These are phyloP conservation scores for Ceratobasidium sp. DNA, from an alignment of 1,284 basidiomycete genomes.

Conservation along the genomic window DNA sequence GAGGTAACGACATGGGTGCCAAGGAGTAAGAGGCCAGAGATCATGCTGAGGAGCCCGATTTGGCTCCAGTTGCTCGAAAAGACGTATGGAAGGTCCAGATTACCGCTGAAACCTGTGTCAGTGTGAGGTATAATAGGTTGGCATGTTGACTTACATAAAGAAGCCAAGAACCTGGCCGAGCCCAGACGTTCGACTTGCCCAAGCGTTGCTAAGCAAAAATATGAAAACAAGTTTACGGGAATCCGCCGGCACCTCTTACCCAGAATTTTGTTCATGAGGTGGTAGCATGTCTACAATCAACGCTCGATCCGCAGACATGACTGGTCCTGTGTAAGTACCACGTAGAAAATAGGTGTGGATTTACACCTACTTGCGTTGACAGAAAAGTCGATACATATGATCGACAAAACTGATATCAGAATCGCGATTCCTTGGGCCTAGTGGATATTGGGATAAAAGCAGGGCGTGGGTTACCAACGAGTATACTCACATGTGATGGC, in stretches of 20 bases:
- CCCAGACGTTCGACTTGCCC: constrained; percentile 90
- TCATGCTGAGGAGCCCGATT: constrained; percentile 69
- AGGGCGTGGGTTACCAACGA: background rate
- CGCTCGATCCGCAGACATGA: constrained; percentile 54
- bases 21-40: constrained; percentile 55
- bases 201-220: constrained; percentile 68
- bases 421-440: constrained; percentile 73
- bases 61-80: constrained; percentile 81
- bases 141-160: constrained; percentile 56
- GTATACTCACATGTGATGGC: constrained; percentile 28
- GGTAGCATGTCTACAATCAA: constrained; percentile 58
- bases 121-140: background rate
- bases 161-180: constrained; percentile 84
- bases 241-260: constrained; percentile 50
- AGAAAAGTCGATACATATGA: constrained; percentile 91
- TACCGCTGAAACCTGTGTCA: constrained; percentile 54
- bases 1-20: constrained; percentile 49
- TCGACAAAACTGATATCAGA: constrained; percentile 79
- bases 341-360: background rate
- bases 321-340: constrained; percentile 50
- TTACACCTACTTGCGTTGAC: constrained; percentile 79
- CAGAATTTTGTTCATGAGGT: constrained; percentile 47
- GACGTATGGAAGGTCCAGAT: constrained; percentile 68
- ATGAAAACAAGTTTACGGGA: background rate
- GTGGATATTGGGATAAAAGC: background rate